Evolutionary conservation across 495 filamentous ascomycete genomes (phyloP).

Genomic region (Baudoinia panamericana): DNA sequence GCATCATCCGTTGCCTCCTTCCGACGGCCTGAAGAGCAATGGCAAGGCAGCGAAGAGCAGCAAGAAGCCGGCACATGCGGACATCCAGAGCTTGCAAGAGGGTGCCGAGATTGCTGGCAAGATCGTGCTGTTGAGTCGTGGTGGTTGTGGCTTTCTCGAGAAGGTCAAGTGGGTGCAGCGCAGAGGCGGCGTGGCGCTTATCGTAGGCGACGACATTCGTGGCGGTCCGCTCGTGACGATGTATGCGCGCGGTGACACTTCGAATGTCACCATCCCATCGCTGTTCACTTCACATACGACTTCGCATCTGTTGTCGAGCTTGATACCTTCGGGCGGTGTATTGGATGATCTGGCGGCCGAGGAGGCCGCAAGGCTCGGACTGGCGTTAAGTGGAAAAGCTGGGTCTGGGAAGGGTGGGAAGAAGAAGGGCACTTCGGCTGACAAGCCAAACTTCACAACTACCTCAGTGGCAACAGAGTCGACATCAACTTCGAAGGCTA

Average conservation of each 20-base stretch:
- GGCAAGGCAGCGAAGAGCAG: slow-evolving; percentile 23
- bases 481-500: slow-evolving; percentile 14
- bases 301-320: slow-evolving; percentile 80
- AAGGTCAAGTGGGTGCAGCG: slow-evolving; percentile 95
- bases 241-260: slow-evolving; percentile 90
- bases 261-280: slow-evolving; percentile 84
- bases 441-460: slow-evolving; percentile 22
- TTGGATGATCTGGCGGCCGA: slow-evolving; percentile 40
- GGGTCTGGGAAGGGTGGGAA: slow-evolving; percentile 12
- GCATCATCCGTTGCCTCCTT: slow-evolving; percentile 50
- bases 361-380: slow-evolving; percentile 33
- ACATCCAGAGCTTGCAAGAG: slow-evolving; percentile 91
- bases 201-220: slow-evolving; percentile 85
- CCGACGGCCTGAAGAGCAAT: slow-evolving; percentile 32
- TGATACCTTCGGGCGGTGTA: slow-evolving; percentile 58
- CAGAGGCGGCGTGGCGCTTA: slow-evolving; percentile 73
- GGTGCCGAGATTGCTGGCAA: slow-evolving; percentile 88
- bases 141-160: slow-evolving; percentile 91
- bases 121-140: slow-evolving; percentile 75
- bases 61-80: slow-evolving; percentile 52
- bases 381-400: slow-evolving; percentile 16
- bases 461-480: slow-evolving; percentile 14
- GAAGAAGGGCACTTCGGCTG: slow-evolving; percentile 7
- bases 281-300: slow-evolving; percentile 92
- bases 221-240: slow-evolving; percentile 83